A percentile compares a stretch with the other conserved stretches of the same genome.
Evolutionary conservation across 306 rosid genomes (phyloP).

Genomic region (Prunus padus): DNA sequence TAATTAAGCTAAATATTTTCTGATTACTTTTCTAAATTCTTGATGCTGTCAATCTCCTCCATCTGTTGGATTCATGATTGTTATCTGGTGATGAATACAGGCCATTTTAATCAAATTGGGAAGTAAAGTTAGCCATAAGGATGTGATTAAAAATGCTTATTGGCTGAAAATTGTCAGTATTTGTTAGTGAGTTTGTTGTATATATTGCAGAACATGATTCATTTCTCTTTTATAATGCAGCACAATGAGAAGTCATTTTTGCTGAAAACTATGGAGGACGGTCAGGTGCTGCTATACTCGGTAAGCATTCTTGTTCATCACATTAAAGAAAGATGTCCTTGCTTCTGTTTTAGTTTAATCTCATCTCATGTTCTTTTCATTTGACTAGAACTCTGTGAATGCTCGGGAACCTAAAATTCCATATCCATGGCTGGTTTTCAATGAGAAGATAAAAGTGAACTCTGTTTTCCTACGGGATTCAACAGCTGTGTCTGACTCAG

Average conservation of each 20-base stretch:
- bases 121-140: background rate
- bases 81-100: background rate
- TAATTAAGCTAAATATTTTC: background rate
- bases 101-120: background rate
- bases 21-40: background rate
- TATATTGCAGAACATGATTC: slow-evolving; percentile 4
- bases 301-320: slow-evolving; percentile 48
- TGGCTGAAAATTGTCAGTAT: background rate
- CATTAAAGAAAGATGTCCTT: background rate
- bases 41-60: slow-evolving; percentile 4
- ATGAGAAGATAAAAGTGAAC: slow-evolving; percentile 95
- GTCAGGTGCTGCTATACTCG: slow-evolving; percentile 85
- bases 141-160: background rate
- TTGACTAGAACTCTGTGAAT: slow-evolving; percentile 83
- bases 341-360: slow-evolving; percentile 12
- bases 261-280: slow-evolving; percentile 97
- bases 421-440: slow-evolving; percentile 94
- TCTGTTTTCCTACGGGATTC: slow-evolving; percentile 96
- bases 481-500: slow-evolving; percentile 85
- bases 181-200: background rate
- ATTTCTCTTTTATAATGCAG: slow-evolving; percentile 39
- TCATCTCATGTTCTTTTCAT: slow-evolving; percentile 26
- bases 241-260: slow-evolving; percentile 85
- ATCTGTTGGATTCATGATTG: background rate
- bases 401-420: slow-evolving; percentile 88